Percentiles rank a stretch among this genome's conserved stretches.
These are phyloP conservation scores for Amphicarpaea edgeworthii DNA, from an alignment of 306 rosid species.

Conservation along the genomic window DNA sequence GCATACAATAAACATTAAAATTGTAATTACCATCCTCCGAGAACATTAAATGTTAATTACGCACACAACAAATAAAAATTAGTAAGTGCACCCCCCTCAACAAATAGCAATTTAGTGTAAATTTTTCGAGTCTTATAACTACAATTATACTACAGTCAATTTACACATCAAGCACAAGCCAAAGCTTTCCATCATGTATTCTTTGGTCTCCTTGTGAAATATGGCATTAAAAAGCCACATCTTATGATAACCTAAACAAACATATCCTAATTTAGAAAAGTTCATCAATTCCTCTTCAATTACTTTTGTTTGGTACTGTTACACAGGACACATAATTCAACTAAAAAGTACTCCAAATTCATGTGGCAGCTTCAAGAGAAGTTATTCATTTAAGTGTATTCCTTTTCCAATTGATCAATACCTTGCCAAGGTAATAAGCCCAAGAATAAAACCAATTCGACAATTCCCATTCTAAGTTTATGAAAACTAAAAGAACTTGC, in stretches of 20 bases:
- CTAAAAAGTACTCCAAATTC: neutral
- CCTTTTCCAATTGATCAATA: neutral
- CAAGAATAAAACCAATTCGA: neutral
- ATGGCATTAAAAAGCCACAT: neutral
- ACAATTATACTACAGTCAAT: constrained; percentile 1
- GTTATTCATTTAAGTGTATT: too few species aligned
- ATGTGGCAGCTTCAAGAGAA: neutral
- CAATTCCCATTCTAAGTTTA: constrained; percentile 11
- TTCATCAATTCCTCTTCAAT: constrained; percentile 22
- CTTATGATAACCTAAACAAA: constrained; percentile 5
- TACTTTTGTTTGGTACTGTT: constrained; percentile 1
- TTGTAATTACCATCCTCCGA: too few species aligned
- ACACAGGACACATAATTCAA: neutral
- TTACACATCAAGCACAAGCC: constrained; percentile 11
- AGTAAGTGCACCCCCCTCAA: too few species aligned
- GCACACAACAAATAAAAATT: too few species aligned
- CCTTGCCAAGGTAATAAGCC: neutral
- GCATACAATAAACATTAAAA: too few species aligned
- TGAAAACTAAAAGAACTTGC: constrained; percentile 14
- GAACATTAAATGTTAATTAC: too few species aligned
- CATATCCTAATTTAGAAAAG: neutral
- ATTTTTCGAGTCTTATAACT: too few species aligned
- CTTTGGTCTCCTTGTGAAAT: constrained; percentile 6
- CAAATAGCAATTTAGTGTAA: too few species aligned
- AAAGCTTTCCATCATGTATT: constrained; percentile 2